phyloP scores from a whole-genome alignment of 176 grass and related monocot species.

The Typha latifolia region DNA sequence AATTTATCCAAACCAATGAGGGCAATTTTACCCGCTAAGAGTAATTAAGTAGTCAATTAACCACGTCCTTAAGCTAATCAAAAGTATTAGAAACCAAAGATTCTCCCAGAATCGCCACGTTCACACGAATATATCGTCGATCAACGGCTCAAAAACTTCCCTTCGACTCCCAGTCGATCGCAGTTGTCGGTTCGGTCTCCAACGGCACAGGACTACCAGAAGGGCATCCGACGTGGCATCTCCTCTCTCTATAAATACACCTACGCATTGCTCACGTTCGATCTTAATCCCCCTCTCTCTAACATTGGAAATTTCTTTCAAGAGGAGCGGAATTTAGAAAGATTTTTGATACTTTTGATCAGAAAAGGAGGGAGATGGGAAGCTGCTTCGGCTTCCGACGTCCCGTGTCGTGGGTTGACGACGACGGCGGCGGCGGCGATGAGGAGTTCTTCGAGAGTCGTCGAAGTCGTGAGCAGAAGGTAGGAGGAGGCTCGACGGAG shows the following conservation, averaged over 20 bases:
- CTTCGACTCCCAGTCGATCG: neutral
- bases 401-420: neutral
- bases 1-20: too few relatives aligned
- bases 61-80: neutral
- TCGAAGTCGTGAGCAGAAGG: neutral
- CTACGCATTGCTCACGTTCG: too few relatives aligned
- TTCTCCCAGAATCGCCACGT: neutral
- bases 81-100: neutral
- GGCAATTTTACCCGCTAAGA: too few relatives aligned
- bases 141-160: neutral
- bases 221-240: too few relatives aligned
- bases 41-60: too few relatives aligned
- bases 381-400: conserved; percentile 1
- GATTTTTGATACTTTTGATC: neutral
- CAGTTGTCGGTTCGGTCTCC: neutral
- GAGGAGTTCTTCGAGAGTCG: neutral
- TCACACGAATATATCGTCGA: neutral
- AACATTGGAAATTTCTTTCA: too few relatives aligned
- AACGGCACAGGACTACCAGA: neutral
- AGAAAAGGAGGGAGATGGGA: conserved; percentile 4
- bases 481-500: neutral
- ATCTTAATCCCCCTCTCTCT: too few relatives aligned
- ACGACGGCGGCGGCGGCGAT: neutral
- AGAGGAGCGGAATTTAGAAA: neutral
- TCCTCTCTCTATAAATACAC: too few relatives aligned